Evolutionary conservation across 106 monocot genomes (phyloP).

Genomic region (Hemerocallis citrina): DNA sequence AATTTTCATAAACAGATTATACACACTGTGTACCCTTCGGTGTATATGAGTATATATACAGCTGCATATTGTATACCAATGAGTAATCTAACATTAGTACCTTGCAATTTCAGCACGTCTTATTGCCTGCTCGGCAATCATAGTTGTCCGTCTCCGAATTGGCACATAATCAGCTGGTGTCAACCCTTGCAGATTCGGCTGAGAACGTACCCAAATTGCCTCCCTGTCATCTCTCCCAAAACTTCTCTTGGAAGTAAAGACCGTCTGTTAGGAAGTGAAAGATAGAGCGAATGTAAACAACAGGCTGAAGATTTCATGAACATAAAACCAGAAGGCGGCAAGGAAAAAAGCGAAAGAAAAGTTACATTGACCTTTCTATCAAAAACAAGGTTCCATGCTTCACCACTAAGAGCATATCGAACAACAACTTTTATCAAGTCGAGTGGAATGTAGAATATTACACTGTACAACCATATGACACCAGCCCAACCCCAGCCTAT

Average conservation of each 20-base stretch:
- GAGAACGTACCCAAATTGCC: conserved; percentile 48
- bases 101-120: conserved; percentile 70
- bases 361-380: conserved; percentile 44
- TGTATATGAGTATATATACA: too few species aligned
- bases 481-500: conserved; percentile 83
- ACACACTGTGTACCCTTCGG: too few species aligned
- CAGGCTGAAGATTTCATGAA: neutral
- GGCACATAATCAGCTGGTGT: conserved; percentile 17
- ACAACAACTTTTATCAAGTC: conserved; percentile 53
- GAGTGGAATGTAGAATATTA: conserved; percentile 53
- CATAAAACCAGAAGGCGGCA: neutral
- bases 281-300: neutral
- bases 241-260: conserved; percentile 52
- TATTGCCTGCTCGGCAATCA: conserved; percentile 43
- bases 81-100: too few species aligned
- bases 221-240: conserved; percentile 62
- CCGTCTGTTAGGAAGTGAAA: conserved; percentile 30
- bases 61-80: too few species aligned
- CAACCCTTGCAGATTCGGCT: conserved; percentile 21
- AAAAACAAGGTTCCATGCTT: conserved; percentile 59
- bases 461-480: conserved; percentile 60
- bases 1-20: too few species aligned
- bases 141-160: conserved; percentile 15
- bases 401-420: conserved; percentile 42
- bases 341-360: neutral